Percentiles rank a stretch among this genome's conserved stretches.
phyloP scores from a whole-genome alignment of 2,329 filamentous ascomycete genomes.

The Fusarium sp. region DNA sequence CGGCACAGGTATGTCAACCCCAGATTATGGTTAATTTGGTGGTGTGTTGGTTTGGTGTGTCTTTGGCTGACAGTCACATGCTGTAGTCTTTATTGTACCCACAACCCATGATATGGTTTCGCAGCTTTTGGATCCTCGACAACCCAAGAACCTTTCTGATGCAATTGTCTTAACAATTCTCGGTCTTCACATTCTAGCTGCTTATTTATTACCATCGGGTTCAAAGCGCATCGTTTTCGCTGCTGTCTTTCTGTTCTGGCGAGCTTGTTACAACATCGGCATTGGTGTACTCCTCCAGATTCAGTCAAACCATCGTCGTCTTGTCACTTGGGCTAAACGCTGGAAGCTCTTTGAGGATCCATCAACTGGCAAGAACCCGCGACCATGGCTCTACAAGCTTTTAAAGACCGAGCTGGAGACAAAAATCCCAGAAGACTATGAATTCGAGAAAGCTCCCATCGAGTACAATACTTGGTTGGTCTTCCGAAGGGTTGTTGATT shows the following conservation, averaged over 20 bases:
- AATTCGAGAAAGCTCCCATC: conserved; percentile 89
- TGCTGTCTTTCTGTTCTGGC: conserved; percentile 89
- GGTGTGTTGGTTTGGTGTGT: conserved; percentile 17
- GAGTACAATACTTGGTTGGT: conserved; percentile 99
- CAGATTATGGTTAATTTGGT: conserved; percentile 1
- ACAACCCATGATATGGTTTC: conserved; percentile 99
- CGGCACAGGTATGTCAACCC: conserved; percentile 78
- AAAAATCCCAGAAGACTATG: conserved; percentile 94
- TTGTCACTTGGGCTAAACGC: conserved; percentile 89
- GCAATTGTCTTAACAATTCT: conserved; percentile 82
- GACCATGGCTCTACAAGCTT: conserved; percentile 83
- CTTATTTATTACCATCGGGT: conserved; percentile 76
- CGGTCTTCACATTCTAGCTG: conserved; percentile 75
- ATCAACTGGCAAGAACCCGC: conserved; percentile 80
- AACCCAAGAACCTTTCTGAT: conserved; percentile 96
- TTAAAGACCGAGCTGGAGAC: conserved; percentile 92
- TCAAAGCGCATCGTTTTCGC: conserved; percentile 83
- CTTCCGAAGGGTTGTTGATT: conserved; percentile 92
- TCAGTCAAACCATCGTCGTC: conserved; percentile 87
- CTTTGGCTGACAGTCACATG: conserved; percentile 43
- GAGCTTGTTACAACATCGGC: conserved; percentile 90
- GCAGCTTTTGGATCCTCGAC: conserved; percentile 90
- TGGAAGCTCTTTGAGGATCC: conserved; percentile 89
- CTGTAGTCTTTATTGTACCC: conserved; percentile 90
- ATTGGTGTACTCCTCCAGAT: conserved; percentile 90